Evolutionary conservation across 78 protist genomes (phyloP), one percentile per base, ranked within the genome.

Genomic region (Guillardia theta): DNA sequence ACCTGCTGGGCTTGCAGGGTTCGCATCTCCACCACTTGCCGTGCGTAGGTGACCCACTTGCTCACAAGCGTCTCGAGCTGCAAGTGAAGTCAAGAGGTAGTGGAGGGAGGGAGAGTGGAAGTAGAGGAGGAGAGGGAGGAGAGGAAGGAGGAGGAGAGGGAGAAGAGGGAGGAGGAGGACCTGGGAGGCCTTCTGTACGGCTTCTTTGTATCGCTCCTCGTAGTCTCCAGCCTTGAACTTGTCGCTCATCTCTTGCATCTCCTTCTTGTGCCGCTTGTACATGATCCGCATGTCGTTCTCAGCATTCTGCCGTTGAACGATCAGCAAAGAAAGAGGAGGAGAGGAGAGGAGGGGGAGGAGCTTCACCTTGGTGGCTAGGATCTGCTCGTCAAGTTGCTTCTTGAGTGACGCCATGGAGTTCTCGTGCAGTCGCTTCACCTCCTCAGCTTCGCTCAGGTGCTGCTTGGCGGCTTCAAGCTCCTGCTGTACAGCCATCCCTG

Each of bases 201-300:
- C 80, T 18, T 21, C 44, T 18, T 19, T 18, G 41, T 24, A 21
- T 18, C 80, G 80, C 80, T 9, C 80, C 80, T 64, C 39, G 19
- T 24, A 19, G 39, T 64, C 80, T 18, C 41, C 80, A 8, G 80
- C 10, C 8, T 21, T 10, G 80, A 30, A 19, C 80, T 21, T 10
- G 41, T 64, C 80, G 12, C 10, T 36, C 80, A 64, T 24, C 80
- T 64, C 80, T 18, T 19, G 39, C 10, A 64, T 36, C 19, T 64
- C 80, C 80, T 64, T 64, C 19, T 64, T 64, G 80, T 64, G 80
- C 80, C 21, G 12, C 80, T 64, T 64, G 80, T 64, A 64, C 80
- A 64, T 64, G 19, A 64, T 24, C 80, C 80, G 80, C 80, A 21
- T 64, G 19, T 64, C 80, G 19, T 64, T 64, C 19, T 64, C 80